Evolutionary conservation across 768 basidiomycete genomes (phyloP), one percentile per base, ranked within the genome.

Genomic region (Galerina marginata): DNA sequence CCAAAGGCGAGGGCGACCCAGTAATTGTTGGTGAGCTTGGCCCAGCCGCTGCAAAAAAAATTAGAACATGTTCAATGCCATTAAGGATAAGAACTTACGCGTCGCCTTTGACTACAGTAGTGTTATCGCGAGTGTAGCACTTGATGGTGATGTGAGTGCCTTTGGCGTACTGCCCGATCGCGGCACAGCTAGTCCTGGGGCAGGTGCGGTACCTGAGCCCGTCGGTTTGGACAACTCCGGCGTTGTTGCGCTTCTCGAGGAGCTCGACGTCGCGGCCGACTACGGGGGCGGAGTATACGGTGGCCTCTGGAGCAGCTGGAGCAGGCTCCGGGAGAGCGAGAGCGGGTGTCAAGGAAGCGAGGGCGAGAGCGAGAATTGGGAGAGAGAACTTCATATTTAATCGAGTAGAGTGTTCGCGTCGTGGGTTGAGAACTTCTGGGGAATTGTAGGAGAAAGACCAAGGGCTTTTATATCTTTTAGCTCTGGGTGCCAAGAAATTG

Each of bases 121-220:
- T 61, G 33, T 47, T 38, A 6, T 50, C 55, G 12, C 54, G 39
- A 20, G 60, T 61, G 50, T 56, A 61, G 45, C 60, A 61, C 3
- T 44, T 43, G 38, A 61, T 57, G 11, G 29, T 46, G 39, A 61
- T 46, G 16, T 52, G 47, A 12, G 60, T 61, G 20, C 60, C 55
- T 11, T 43, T 61, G 9, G 55, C 38, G 48, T 57, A 57, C 26
- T 57, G 56, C 2, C 56, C 56, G 25, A 56, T 33, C 4, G 60
- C 60, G 6, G n/a, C 29, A 46, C 60, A 61, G 43, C 45, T 56
- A 20, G 55, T 61, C 4, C 48, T 26, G 5, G 60, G 60, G 60
- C 60, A 61, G 25, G 20, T 50, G 47, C 60, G 60, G 48, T 61
- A 61, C 37, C 60, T 43, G 39, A 61, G 54, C 6, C 60, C 60